Conservation (phyloP, 495 filamentous ascomycete species). For the Penicillium steckii region DNA sequence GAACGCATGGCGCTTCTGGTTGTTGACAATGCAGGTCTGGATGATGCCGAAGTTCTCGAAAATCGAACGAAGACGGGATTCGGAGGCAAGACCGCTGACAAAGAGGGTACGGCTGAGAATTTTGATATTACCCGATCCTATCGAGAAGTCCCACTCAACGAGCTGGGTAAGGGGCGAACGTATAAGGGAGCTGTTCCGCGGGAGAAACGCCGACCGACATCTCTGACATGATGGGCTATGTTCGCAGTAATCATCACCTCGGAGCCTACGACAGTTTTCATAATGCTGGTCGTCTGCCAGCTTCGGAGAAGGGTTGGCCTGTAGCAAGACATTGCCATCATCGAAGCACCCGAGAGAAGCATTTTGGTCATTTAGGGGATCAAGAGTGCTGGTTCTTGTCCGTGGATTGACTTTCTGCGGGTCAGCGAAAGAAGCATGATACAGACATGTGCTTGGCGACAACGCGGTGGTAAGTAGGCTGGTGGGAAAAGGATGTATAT, state of each 20-base stretch:
- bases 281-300: conserved; percentile 59
- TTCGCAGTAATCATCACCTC: conserved; percentile 71
- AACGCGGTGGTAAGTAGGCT: no score
- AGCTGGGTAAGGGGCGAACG: conserved; percentile 68
- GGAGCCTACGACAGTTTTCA: conserved; percentile 51
- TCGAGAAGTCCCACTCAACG: conserved; percentile 72
- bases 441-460: no score
- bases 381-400: no score
- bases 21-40: conserved; percentile 96
- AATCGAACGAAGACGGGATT: conserved; percentile 72
- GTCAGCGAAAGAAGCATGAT: no score
- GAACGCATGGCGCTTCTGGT: conserved; percentile 96
- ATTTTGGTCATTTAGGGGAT: no score
- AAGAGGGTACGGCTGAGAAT: conserved; percentile 95
- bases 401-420: no score
- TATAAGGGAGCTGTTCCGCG: conserved; percentile 49
- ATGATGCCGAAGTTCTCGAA: conserved; percentile 82
- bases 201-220: conserved; percentile 60
- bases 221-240: conserved; percentile 70
- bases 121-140: conserved; percentile 78
- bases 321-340: conserved; percentile 58
- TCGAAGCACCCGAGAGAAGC: no score
- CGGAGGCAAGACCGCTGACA: conserved; percentile 91
- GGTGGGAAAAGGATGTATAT: no score
- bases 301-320: conserved; percentile 59